Percentiles rank a stretch among this genome's conserved stretches.
These are phyloP conservation scores for Leishmania major DNA, from an alignment of 208 protist species.

Conservation along the genomic window DNA sequence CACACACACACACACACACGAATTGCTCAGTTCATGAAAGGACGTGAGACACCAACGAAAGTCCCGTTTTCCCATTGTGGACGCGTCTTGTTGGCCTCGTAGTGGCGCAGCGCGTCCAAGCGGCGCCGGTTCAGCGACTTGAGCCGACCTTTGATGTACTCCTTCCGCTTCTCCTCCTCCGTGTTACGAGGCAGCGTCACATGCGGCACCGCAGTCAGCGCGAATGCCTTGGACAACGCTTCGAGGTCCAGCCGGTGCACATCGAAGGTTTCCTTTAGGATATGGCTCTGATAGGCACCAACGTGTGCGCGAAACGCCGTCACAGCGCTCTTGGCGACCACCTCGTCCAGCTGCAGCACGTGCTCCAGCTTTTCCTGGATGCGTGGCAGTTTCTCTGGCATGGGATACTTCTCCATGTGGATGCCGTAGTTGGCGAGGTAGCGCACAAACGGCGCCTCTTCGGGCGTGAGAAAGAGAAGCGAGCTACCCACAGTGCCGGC, in stretches of 20 bases:
- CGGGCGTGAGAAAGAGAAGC: conserved; percentile 93
- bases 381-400: conserved; percentile 65
- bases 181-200: conserved; percentile 79
- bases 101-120: conserved; percentile 66
- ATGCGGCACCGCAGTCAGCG: conserved; percentile 83
- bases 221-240: conserved; percentile 92
- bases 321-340: conserved; percentile 91
- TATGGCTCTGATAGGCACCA: conserved; percentile 94
- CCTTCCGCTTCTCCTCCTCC: conserved; percentile 62
- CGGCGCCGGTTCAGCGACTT: conserved; percentile 81
- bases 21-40: conserved; percentile 24
- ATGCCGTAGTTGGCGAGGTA: conserved; percentile 89
- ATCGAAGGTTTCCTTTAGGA: conserved; percentile 94
- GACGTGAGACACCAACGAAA: conserved; percentile 71
- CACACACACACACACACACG: neutral
- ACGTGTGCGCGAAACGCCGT: conserved; percentile 92
- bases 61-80: conserved; percentile 80
- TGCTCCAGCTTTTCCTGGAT: conserved; percentile 91
- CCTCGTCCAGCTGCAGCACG: conserved; percentile 83
- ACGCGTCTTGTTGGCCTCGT: conserved; percentile 84
- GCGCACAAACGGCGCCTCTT: conserved; percentile 89
- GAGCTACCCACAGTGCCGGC: conserved; percentile 92
- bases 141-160: conserved; percentile 91
- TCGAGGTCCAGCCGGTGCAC: conserved; percentile 91
- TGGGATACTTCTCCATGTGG: conserved; percentile 71